These are phyloP conservation scores for Myxozyma kluyveri DNA, from an alignment of 805 yeast species.

Conservation along the genomic window DNA sequence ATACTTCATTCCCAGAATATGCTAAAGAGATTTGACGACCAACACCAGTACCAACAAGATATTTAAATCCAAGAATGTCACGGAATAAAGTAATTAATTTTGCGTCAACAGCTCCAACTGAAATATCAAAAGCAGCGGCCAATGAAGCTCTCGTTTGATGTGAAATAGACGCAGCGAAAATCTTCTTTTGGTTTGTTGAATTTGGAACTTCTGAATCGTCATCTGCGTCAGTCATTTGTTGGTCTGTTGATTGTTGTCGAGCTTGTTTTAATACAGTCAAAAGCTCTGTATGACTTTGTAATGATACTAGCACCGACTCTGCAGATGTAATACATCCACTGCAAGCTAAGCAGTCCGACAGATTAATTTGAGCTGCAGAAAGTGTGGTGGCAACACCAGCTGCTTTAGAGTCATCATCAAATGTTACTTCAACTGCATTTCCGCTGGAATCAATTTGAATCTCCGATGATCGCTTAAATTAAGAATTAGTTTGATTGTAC, in stretches of 20 bases:
- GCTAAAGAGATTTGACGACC: slow-evolving; percentile 69
- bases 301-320: slow-evolving; percentile 88
- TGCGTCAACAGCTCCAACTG: slow-evolving; percentile 58
- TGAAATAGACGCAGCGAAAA: slow-evolving; percentile 72
- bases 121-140: slow-evolving; percentile 60
- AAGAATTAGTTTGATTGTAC: not conserved
- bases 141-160: slow-evolving; percentile 85
- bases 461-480: slow-evolving; percentile 38
- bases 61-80: slow-evolving; percentile 61
- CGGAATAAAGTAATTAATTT: slow-evolving; percentile 58
- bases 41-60: slow-evolving; percentile 79
- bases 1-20: slow-evolving; percentile 45
- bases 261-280: slow-evolving; percentile 35
- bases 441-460: slow-evolving; percentile 61
- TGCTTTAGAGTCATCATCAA: slow-evolving; percentile 39
- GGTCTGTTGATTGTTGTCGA: not conserved
- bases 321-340: slow-evolving; percentile 96
- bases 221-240: slow-evolving; percentile 4
- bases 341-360: slow-evolving; percentile 94
- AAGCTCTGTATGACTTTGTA: slow-evolving; percentile 83
- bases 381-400: slow-evolving; percentile 36
- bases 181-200: slow-evolving; percentile 40
- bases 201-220: slow-evolving; percentile 28
- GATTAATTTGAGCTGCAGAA: slow-evolving; percentile 79
- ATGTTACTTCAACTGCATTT: slow-evolving; percentile 65